phyloP scores from a whole-genome alignment of 345 rosid genomes.

The Kandelia obovata region DNA sequence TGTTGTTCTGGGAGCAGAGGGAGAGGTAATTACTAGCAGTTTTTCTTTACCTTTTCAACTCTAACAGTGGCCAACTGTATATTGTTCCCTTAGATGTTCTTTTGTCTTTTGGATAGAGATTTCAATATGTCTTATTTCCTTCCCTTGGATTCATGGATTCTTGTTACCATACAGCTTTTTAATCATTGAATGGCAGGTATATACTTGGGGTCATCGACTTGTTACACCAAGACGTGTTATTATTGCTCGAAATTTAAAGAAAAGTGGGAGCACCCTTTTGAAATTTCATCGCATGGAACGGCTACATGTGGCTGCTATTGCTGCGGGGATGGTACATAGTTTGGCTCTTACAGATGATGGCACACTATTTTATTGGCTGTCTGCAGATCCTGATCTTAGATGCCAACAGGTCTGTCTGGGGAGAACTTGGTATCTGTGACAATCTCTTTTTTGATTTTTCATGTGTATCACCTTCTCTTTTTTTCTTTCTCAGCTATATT shows the following conservation, averaged over 20 bases:
- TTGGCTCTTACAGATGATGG: slow-evolving; percentile 91
- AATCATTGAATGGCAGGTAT: slow-evolving; percentile 46
- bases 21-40: slow-evolving; percentile 58
- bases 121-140: neutral
- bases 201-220: slow-evolving; percentile 94
- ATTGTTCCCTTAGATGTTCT: neutral
- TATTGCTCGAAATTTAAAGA: slow-evolving; percentile 67
- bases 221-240: slow-evolving; percentile 87
- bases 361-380: slow-evolving; percentile 84
- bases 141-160: slow-evolving; percentile 1
- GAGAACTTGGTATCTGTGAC: slow-evolving; percentile 7
- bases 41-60: neutral
- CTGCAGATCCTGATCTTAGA: slow-evolving; percentile 80
- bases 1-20: slow-evolving; percentile 68
- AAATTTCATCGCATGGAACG: slow-evolving; percentile 75
- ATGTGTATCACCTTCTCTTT: neutral
- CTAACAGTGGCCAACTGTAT: neutral
- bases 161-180: slow-evolving; percentile 11
- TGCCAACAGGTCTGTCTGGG: slow-evolving; percentile 72
- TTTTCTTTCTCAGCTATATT: slow-evolving; percentile 48
- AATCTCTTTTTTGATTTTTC: neutral
- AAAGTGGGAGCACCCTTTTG: slow-evolving; percentile 56
- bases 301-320: slow-evolving; percentile 70
- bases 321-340: slow-evolving; percentile 94
- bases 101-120: too few species aligned